Conservation (phyloP, 805 yeast species). For the Lipomyces starkeyi region DNA sequence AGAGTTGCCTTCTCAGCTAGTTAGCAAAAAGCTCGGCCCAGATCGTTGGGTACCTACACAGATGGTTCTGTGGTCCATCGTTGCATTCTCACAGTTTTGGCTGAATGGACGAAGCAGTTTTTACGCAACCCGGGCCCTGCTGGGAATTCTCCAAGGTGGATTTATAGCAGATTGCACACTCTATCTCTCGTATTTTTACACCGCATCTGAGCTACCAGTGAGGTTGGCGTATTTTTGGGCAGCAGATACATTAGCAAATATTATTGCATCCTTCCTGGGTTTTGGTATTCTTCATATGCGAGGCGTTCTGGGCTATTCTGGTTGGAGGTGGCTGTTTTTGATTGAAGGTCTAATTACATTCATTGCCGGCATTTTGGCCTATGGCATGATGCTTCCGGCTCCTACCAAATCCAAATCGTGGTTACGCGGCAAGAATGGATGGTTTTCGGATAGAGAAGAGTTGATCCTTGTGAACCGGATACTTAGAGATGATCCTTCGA, state of each 20-base stretch:
- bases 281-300: conserved; percentile 59
- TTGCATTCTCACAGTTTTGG: conserved; percentile 57
- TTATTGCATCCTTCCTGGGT: conserved; percentile 53
- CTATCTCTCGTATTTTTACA: conserved; percentile 68
- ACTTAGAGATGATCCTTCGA: conserved; percentile 65
- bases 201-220: conserved; percentile 58
- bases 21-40: conserved; percentile 65
- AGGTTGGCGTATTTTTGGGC: conserved; percentile 62
- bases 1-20: conserved; percentile 68
- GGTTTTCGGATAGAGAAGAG: conserved; percentile 61
- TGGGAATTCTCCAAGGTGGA: conserved; percentile 66
- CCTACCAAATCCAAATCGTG: conserved; percentile 59
- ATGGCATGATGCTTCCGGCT: conserved; percentile 60
- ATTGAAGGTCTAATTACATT: conserved; percentile 66
- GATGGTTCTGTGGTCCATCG: conserved; percentile 58
- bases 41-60: conserved; percentile 66
- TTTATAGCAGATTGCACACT: conserved; percentile 63
- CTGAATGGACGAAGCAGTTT: conserved; percentile 52
- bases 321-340: conserved; percentile 68
- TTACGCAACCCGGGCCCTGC: conserved; percentile 55
- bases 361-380: conserved; percentile 56
- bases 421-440: conserved; percentile 56
- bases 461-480: conserved; percentile 63
- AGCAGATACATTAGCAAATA: conserved; percentile 54
- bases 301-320: conserved; percentile 51